Base-by-base conservation (phyloP, 225 moss, liverwort and hornwort genomes). In the Rhytidiadelphus loreus region DNA sequence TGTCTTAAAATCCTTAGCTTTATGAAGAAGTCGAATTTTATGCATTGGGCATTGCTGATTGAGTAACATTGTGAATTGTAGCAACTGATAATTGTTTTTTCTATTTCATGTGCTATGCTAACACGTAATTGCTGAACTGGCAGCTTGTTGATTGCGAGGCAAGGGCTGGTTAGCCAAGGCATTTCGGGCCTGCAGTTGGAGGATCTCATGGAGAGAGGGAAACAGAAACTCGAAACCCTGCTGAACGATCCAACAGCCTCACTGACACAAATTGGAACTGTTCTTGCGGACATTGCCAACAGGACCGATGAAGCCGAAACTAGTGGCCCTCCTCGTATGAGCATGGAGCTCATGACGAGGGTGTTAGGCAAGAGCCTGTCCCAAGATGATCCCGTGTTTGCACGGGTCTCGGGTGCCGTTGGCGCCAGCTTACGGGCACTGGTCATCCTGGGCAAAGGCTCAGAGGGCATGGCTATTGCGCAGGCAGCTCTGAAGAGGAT, bases 111-210 rank as follows among this genome's bases (percentile, higher is more conserved):
- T 71, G 52, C 57, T 75, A 37, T 52, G 56, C 56, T 88, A 60
- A 81, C 84, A 69, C 57, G 62, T 76, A 33, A 55, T 77, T 50
- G 30, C 21, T 86, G 83, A 70, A 72, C 30, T 86, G 80, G 91
- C 95, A 96, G 96, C 23, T 91, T 99, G 94, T 84, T 99, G 90
- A 95, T 99, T 77, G 96, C 96, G 63, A 93, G 98, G 90, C 98
- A 99, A 93, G 96, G 97, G 71, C 93, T 99, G 77, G 92, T 93
- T 50, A 95, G 94, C 64, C 95, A 93, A 87, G 98, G 97, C 77
- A 84, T 96, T 66, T 81, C 82, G 41, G 97, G 95, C 33, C 63
- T 81, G 33, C 91, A 95, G 88, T 87, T 98, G 88, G 98, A 98
- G 70, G 90, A n/a, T 35, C 88, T 93, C 12, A 93, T 99, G 87